Percentiles rank a stretch among this genome's conserved stretches.
These are phyloP conservation scores for Neoboletus subvelutipes DNA, from an alignment of 768 basidiomycete species.

Conservation along the genomic window DNA sequence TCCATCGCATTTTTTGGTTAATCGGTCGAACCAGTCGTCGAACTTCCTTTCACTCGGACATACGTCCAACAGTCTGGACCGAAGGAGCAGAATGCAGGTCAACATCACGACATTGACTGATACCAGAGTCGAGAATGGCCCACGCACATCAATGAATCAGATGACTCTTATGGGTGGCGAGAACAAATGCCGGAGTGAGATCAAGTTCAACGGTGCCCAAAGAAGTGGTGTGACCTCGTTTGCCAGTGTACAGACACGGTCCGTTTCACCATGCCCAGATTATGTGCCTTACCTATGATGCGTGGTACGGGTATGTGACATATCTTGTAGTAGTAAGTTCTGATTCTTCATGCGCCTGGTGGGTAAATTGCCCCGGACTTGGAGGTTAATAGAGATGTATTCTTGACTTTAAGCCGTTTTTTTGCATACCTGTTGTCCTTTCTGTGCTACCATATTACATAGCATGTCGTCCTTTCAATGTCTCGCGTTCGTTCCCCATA, in stretches of 20 bases:
- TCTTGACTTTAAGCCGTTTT: no score
- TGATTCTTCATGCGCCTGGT: no score
- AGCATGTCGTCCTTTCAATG: no score
- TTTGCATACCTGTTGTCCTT: no score
- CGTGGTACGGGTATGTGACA: no score
- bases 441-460: no score
- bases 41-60: no score
- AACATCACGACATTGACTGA: conserved; percentile 1
- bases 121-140: not conserved
- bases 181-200: not conserved
- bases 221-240: not conserved
- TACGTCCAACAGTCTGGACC: not conserved
- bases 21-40: not conserved
- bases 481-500: no score
- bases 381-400: no score
- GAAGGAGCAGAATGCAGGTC: conserved; percentile 4
- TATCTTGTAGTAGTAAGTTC: not conserved
- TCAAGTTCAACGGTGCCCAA: not conserved
- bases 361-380: no score
- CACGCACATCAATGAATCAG: not conserved
- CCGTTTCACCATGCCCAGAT: not conserved
- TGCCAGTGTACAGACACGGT: not conserved
- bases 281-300: no score
- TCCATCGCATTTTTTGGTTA: conserved; percentile 38
- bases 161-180: not conserved